phyloP scores from a whole-genome alignment of 352 stramenopile species.

The Phytopythium helicoides region DNA sequence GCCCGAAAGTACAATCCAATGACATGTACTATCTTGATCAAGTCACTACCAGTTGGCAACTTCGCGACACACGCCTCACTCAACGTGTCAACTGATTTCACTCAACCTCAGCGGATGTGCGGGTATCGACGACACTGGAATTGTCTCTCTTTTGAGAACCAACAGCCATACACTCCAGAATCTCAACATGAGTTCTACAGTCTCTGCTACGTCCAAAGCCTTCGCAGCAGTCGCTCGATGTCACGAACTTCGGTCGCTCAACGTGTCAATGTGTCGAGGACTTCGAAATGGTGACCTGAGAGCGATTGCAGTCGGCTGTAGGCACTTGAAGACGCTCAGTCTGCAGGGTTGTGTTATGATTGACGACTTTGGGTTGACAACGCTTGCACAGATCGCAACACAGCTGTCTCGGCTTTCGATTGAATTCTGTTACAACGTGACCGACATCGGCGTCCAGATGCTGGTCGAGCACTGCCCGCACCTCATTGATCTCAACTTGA shows the following conservation, averaged over 20 bases:
- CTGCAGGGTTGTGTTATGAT: conserved; percentile 69
- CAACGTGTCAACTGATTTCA: conserved; percentile 22
- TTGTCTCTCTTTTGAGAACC: conserved; percentile 37
- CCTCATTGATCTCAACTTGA: conserved; percentile 79
- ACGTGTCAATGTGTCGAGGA: conserved; percentile 73
- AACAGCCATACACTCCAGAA: conserved; percentile 48
- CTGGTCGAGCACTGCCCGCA: conserved; percentile 50
- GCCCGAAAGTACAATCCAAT: conserved; percentile 47
- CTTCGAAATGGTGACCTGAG: conserved; percentile 56
- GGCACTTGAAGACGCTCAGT: conserved; percentile 37
- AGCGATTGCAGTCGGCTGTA: conserved; percentile 40
- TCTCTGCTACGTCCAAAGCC: conserved; percentile 39
- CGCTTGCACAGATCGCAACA: conserved; percentile 30
- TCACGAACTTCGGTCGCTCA: conserved; percentile 49
- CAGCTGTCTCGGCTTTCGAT: conserved; percentile 70
- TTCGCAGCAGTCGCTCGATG: conserved; percentile 66
- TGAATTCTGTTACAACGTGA: conserved; percentile 88
- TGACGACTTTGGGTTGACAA: conserved; percentile 49
- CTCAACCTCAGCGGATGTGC: conserved; percentile 59
- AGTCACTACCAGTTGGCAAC: not conserved
- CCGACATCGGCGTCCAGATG: conserved; percentile 50
- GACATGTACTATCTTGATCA: conserved; percentile 39
- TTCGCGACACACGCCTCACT: conserved; percentile 4
- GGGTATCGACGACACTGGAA: conserved; percentile 42
- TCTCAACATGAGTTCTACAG: conserved; percentile 64